phyloP scores from a whole-genome alignment of 371 early-diverging fungal species.

The Zancudomyces culisetae region DNA sequence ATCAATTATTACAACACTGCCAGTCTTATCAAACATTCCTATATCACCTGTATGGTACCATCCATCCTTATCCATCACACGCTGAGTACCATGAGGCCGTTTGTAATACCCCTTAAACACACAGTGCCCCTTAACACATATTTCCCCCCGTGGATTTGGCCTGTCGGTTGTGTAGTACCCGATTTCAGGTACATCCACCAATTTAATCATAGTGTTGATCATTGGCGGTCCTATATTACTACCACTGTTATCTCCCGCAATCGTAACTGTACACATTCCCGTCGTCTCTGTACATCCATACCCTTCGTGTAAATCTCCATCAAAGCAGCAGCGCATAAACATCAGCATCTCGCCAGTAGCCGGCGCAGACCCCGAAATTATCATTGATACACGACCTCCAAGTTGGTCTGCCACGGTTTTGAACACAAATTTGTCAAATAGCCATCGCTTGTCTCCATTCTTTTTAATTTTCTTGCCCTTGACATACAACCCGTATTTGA shows the following conservation, averaged over 20 bases:
- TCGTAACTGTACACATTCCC: constrained; percentile 36
- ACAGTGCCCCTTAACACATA: constrained; percentile 69
- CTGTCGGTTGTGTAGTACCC: constrained; percentile 53
- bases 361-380: constrained; percentile 72
- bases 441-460: constrained; percentile 31
- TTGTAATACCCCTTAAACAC: constrained; percentile 72
- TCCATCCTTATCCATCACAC: constrained; percentile 61
- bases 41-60: constrained; percentile 93
- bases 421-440: constrained; percentile 76
- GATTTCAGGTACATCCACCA: constrained; percentile 83
- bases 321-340: constrained; percentile 73
- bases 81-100: constrained; percentile 58
- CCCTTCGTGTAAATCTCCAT: constrained; percentile 43
- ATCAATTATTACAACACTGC: constrained; percentile 42
- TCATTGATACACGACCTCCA: constrained; percentile 29
- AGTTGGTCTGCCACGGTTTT: constrained; percentile 31
- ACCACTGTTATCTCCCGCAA: constrained; percentile 24
- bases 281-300: constrained; percentile 84
- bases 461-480: constrained; percentile 50
- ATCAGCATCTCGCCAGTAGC: constrained; percentile 60
- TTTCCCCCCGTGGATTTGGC: constrained; percentile 74
- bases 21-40: constrained; percentile 52
- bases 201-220: constrained; percentile 49
- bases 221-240: constrained; percentile 59
- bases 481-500: constrained; percentile 49